A percentile compares a stretch with the other conserved stretches of the same genome.
Conservation (phyloP, 768 basidiomycete species). For the Boletus speciosus region DNA sequence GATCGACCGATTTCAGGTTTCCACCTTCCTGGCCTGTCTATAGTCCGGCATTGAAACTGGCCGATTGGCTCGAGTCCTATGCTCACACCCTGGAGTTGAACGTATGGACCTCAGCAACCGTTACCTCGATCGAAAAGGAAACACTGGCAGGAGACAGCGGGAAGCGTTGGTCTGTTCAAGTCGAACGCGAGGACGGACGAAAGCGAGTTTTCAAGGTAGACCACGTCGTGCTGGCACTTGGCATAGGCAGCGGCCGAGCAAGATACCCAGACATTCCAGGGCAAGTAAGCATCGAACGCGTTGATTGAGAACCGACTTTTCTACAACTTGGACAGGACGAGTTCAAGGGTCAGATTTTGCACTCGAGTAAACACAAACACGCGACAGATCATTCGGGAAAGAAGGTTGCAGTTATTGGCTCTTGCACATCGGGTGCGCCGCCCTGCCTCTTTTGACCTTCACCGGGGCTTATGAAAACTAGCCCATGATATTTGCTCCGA, state of each 20-base stretch:
- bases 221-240: constrained; percentile 49
- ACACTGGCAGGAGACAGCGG: constrained; percentile 24
- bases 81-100: constrained; percentile 58
- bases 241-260: constrained; percentile 43
- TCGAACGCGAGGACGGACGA: constrained; percentile 34
- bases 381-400: constrained; percentile 60
- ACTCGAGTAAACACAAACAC: constrained; percentile 54
- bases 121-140: constrained; percentile 25
- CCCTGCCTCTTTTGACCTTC: constrained; percentile 13
- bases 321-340: constrained; percentile 36
- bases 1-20: constrained; percentile 37
- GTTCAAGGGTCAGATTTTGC: constrained; percentile 61
- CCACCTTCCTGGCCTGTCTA: constrained; percentile 59
- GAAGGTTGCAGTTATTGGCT: constrained; percentile 67
- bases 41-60: constrained; percentile 53
- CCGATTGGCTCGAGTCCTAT: constrained; percentile 66
- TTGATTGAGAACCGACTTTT: background rate
- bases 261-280: constrained; percentile 45
- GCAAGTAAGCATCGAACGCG: constrained; percentile 30
- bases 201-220: constrained; percentile 42
- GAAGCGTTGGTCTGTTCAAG: constrained; percentile 42
- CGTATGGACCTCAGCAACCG: constrained; percentile 54
- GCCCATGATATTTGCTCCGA: constrained; percentile 52
- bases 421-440: constrained; percentile 53
- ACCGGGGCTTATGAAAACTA: constrained; percentile 8